Percentiles rank a stretch among this genome's conserved stretches.
phyloP scores from a whole-genome alignment of 148 eudicot species.

The Mesembryanthemum crystallinum region DNA sequence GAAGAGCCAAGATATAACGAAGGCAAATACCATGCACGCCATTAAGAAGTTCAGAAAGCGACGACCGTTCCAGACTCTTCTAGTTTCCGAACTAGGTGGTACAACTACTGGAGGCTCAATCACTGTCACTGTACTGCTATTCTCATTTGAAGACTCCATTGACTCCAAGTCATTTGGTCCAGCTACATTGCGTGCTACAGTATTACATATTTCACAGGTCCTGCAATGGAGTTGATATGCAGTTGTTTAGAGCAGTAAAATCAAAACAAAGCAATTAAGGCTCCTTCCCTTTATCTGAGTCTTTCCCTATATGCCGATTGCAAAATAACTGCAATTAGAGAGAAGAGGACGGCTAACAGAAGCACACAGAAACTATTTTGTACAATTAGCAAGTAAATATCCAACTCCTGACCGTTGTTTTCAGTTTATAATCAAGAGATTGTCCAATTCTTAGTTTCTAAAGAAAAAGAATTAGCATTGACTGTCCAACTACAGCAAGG shows the following conservation, averaged over 20 bases:
- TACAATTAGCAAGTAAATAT: not conserved
- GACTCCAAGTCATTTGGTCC: slow-evolving; percentile 4
- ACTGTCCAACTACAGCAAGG: not conserved
- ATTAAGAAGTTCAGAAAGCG: slow-evolving; percentile 62
- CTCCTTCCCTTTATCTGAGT: not conserved
- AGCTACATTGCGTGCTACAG: not conserved
- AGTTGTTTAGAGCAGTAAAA: not conserved
- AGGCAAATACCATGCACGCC: slow-evolving; percentile 77
- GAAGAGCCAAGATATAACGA: slow-evolving; percentile 73
- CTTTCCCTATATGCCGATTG: not conserved
- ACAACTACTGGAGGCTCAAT: slow-evolving; percentile 11
- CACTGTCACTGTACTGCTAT: not conserved
- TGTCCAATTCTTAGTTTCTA: not conserved
- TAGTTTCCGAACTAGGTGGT: slow-evolving; percentile 19
- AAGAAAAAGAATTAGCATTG: not conserved
- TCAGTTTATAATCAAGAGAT: not conserved
- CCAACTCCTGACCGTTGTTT: too few species aligned
- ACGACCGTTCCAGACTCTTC: slow-evolving; percentile 62
- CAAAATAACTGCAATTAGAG: not conserved
- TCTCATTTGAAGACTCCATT: slow-evolving; percentile 1
- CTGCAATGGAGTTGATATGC: not conserved
- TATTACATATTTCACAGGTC: slow-evolving; percentile 11
- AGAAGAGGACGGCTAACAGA: not conserved
- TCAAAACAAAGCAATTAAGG: too few species aligned
- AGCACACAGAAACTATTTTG: not conserved